phyloP scores from a whole-genome alignment of 2,329 filamentous ascomycete species.

The Botrytis paeoniae region DNA sequence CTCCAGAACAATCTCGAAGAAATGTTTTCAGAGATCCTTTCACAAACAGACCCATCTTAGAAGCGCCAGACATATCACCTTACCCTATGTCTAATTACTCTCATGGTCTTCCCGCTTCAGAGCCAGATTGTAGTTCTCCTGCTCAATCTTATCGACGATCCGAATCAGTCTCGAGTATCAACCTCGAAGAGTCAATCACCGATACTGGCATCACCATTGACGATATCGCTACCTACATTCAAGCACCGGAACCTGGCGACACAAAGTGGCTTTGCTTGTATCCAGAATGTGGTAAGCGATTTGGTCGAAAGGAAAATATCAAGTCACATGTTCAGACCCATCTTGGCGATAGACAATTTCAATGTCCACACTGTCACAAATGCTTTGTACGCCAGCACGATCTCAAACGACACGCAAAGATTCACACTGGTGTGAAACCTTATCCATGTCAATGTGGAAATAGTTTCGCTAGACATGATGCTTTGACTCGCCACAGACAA shows the following conservation, averaged over 20 bases:
- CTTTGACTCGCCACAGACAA: constrained; percentile 88
- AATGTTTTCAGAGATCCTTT: constrained; percentile 45
- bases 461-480: constrained; percentile 92
- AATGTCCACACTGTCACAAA: constrained; percentile 89
- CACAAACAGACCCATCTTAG: constrained; percentile 45
- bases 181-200: constrained; percentile 62
- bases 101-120: constrained; percentile 23
- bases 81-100: constrained; percentile 26
- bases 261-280: constrained; percentile 78
- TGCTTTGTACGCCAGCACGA: constrained; percentile 97
- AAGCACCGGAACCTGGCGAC: constrained; percentile 67
- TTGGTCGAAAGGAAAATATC: constrained; percentile 98
- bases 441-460: constrained; percentile 94
- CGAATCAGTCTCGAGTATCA: constrained; percentile 58
- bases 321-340: constrained; percentile 98
- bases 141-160: constrained; percentile 50
- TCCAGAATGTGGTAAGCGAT: constrained; percentile 78
- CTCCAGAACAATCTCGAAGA: constrained; percentile 51
- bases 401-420: constrained; percentile 94
- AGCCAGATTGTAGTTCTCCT: constrained; percentile 25
- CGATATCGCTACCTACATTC: constrained; percentile 74
- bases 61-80: constrained; percentile 25
- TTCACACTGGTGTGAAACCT: constrained; percentile 92
- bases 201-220: constrained; percentile 85
- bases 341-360: constrained; percentile 91